Evolutionary conservation across 345 rosid genomes (phyloP).

Genomic region (Cochlearia excelsa): DNA sequence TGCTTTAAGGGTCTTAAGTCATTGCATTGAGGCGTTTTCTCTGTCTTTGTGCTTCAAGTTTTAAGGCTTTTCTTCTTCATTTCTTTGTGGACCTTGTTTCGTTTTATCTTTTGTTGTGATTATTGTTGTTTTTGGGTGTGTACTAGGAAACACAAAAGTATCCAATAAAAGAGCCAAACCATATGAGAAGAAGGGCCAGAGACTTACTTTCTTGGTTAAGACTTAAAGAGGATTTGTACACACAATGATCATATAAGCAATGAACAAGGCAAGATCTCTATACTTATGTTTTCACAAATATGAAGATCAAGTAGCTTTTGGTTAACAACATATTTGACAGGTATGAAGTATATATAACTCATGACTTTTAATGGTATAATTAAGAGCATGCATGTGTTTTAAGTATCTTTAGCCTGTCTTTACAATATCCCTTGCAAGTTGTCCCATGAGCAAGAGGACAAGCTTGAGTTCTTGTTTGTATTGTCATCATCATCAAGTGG

Average conservation of each 20-base stretch:
- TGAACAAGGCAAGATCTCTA: constrained; percentile 14
- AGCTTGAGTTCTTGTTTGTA: constrained; percentile 26
- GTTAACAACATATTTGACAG: not conserved
- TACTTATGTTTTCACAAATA: not conserved
- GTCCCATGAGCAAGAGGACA: constrained; percentile 41
- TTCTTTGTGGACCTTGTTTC: not conserved
- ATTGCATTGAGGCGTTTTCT: constrained; percentile 22
- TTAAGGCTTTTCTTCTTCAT: constrained; percentile 8
- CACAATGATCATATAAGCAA: not conserved
- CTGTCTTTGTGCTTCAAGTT: constrained; percentile 22
- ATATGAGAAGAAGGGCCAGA: not conserved
- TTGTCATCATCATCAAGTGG: constrained; percentile 30
- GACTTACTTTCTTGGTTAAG: not conserved
- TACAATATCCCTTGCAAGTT: constrained; percentile 47
- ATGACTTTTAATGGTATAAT: not conserved
- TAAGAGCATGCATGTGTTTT: constrained; percentile 4
- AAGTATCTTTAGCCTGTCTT: not conserved
- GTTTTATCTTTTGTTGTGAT: constrained; percentile 4
- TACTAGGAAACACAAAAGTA: not conserved
- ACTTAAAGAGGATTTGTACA: not conserved
- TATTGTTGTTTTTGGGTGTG: constrained; percentile 17
- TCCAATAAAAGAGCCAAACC: not conserved
- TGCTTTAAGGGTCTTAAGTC: constrained; percentile 19
- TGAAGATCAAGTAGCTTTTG: not conserved
- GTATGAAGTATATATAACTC: not conserved